Percentiles rank a stretch among this genome's conserved stretches.
phyloP scores from a whole-genome alignment of 1,284 basidiomycete species.

The Peniophora sp. region DNA sequence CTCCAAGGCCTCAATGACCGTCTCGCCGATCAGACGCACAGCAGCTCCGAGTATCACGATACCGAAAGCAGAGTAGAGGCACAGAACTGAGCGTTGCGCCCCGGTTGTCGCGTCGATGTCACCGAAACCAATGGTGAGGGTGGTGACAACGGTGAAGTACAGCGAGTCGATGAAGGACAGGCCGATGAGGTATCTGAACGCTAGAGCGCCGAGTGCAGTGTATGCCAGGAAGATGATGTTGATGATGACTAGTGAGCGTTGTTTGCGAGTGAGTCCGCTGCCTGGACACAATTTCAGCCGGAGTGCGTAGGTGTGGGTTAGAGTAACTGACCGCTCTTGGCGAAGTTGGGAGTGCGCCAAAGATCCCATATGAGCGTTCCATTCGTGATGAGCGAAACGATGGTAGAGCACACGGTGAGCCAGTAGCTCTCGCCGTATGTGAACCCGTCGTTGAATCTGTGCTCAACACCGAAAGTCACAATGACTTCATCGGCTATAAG shows the following conservation, averaged over 20 bases:
- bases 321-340: slow-evolving; percentile 50
- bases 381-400: slow-evolving; percentile 62
- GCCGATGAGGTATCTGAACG: slow-evolving; percentile 50
- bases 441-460: slow-evolving; percentile 61
- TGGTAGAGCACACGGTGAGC: slow-evolving; percentile 74
- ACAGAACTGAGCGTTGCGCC: slow-evolving; percentile 46
- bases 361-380: slow-evolving; percentile 62
- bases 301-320: neutral
- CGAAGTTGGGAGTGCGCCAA: slow-evolving; percentile 55
- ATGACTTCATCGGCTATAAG: too few relatives aligned
- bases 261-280: slow-evolving; percentile 74
- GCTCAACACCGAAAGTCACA: slow-evolving; percentile 56
- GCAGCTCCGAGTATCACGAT: slow-evolving; percentile 57
- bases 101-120: slow-evolving; percentile 53
- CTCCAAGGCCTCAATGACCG: slow-evolving; percentile 62
- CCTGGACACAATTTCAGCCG: slow-evolving; percentile 29
- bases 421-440: slow-evolving; percentile 72
- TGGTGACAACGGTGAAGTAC: slow-evolving; percentile 64
- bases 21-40: slow-evolving; percentile 61
- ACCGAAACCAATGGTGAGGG: slow-evolving; percentile 77
- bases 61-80: slow-evolving; percentile 52
- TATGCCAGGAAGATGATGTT: slow-evolving; percentile 70
- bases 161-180: slow-evolving; percentile 62
- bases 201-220: slow-evolving; percentile 60
- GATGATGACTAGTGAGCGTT: slow-evolving; percentile 71